Evolutionary conservation across 208 protist genomes (phyloP), one percentile per base, ranked within the genome.

Genomic region (Plasmodiophora brassicae): DNA sequence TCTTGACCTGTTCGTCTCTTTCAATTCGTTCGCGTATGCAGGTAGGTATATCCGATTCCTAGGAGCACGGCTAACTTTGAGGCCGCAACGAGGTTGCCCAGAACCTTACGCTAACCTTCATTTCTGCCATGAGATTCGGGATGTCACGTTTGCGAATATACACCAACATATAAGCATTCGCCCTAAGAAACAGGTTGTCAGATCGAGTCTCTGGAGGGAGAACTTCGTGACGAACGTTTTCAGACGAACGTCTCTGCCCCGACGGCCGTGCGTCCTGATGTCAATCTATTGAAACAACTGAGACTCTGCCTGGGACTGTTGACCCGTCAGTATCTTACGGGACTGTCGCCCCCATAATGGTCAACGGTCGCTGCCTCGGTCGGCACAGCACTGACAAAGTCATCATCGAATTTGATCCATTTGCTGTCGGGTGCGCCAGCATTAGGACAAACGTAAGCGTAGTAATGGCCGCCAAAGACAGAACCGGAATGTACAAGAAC

Each of bases 401-500:
- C 94, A 89, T 97, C 95, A 88, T 97, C 94, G 87, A 96, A 97
- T 84, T 93, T 92, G 46, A 85, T 89, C 90, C 90, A 92, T 22
- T 88, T 36, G 32, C 53, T 14, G 1, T 14, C 36, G 89, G 45
- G 28, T 89, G 72, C 1, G 32, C 36, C 0, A 5, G 85, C 41
- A 14, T 71, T 87, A 25, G 95, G 94, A n/a, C 92, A 89, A 0
- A 97, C 57, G 90, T 92, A 97, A 36, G 91, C 91, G 50, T 94
- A 96, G 89, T 97, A 97, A 89, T 97, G 96, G 1, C 96, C 96
- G 54, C 94, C 93, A 87, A 94, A 88, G 41, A 93, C 87, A 45
- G 92, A 92, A 32, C 96, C 96, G 38, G 85, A 84, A 91, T 97
- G 96, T 0, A 97, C 93, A n/a, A 97, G 89, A 14, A 97, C 95